phyloP scores from a whole-genome alignment of 768 basidiomycete species.

The Mrakia frigida region DNA sequence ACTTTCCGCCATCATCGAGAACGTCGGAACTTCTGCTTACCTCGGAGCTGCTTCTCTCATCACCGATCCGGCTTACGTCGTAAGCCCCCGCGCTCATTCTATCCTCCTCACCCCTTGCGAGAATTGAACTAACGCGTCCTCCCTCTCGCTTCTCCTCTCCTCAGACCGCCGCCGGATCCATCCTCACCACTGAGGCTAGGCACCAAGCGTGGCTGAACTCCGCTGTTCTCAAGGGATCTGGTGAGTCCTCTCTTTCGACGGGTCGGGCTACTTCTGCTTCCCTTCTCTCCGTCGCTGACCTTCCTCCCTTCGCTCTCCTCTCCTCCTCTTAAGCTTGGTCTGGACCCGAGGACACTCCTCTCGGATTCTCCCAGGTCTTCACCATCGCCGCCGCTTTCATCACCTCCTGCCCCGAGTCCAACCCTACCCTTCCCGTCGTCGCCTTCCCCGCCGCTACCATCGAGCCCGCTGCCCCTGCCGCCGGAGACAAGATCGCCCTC shows the following conservation, averaged over 20 bases:
- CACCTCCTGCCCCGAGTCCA: constrained; percentile 53
- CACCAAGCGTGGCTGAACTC: constrained; percentile 59
- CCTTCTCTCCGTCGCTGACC: background rate
- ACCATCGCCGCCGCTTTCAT: constrained; percentile 53
- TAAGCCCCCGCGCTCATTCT: too few relatives aligned
- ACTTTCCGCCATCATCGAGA: constrained; percentile 54
- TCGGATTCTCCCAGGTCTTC: constrained; percentile 50
- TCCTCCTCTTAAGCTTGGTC: constrained; percentile 55
- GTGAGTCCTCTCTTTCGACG: background rate
- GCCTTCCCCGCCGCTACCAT: constrained; percentile 53
- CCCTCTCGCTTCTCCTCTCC: constrained; percentile 38
- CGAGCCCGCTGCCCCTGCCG: constrained; percentile 32
- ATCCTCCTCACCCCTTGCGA: background rate
- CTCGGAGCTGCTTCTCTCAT: constrained; percentile 48
- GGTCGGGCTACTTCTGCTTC: background rate
- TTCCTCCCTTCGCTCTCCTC: constrained; percentile 37
- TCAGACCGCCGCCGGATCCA: constrained; percentile 56
- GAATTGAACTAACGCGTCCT: background rate
- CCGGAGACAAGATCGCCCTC: constrained; percentile 41
- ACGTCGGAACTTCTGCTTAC: constrained; percentile 56
- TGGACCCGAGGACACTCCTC: constrained; percentile 54
- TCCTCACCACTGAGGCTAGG: constrained; percentile 60
- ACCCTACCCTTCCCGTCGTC: constrained; percentile 53
- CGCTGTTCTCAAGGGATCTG: background rate
- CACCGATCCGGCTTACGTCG: constrained; percentile 21